phyloP scores from a whole-genome alignment of 345 rosid species.

The Corchorus olitorius region DNA sequence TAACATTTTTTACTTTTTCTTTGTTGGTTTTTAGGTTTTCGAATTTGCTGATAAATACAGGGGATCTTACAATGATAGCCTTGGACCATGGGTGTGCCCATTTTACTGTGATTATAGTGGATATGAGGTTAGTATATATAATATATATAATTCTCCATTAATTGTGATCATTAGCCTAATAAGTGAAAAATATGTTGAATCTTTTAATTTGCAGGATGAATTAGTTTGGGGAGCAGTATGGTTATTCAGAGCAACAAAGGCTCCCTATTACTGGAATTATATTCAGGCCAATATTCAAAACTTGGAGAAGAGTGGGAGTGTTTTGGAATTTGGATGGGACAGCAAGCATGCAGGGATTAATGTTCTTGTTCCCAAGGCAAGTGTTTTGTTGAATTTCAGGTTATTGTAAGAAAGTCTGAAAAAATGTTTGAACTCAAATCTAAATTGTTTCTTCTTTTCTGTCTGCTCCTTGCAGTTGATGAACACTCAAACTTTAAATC shows the following conservation, averaged over 20 bases:
- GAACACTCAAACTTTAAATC: constrained; percentile 5
- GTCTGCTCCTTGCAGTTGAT: constrained; percentile 25
- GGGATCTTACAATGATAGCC: constrained; percentile 67
- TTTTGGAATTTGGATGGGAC: constrained; percentile 84
- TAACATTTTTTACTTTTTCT: not conserved
- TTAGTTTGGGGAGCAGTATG: constrained; percentile 90
- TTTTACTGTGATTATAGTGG: constrained; percentile 81
- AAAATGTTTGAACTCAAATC: not conserved
- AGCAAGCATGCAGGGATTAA: constrained; percentile 73
- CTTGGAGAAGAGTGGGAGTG: constrained; percentile 27
- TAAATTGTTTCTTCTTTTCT: not conserved
- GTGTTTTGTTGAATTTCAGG: not conserved
- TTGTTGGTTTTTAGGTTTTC: constrained; percentile 53
- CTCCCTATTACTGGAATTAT: constrained; percentile 47
- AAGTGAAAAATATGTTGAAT: not conserved
- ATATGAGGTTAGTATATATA: constrained; percentile 44
- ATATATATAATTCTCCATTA: too few species aligned
- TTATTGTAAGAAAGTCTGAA: not conserved
- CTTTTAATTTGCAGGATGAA: constrained; percentile 55
- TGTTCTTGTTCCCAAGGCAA: constrained; percentile 70
- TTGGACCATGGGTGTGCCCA: constrained; percentile 66
- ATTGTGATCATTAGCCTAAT: not conserved
- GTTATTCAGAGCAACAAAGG: constrained; percentile 69
- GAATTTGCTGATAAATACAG: constrained; percentile 63
- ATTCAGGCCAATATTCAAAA: constrained; percentile 31